Evolutionary conservation across 352 stramenopile genomes (phyloP), one percentile per base, ranked within the genome.

Genomic region (Globisporangium spiculum): DNA sequence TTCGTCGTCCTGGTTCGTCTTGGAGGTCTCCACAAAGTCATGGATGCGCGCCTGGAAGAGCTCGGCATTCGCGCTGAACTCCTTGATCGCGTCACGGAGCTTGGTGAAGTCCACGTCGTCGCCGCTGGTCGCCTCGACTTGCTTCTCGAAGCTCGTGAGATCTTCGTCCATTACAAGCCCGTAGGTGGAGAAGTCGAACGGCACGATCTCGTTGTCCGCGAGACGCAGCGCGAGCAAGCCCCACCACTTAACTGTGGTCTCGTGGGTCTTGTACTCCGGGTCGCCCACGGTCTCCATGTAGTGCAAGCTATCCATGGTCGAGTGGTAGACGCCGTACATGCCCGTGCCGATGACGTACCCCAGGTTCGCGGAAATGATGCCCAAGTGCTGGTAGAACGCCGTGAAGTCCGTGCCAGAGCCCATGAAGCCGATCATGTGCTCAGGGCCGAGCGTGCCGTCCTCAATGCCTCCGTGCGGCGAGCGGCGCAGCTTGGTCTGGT

Each of bases 301-400:
- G 55, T 46, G 70, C 61, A 95, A 81, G 36, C 79, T 93, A 67
- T 97, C 89, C 79, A 96, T 97, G 26, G 83, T 79, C 62, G 77
- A 92, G 70, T 97, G 91, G 68, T 97, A 97, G 26, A 82, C 76
- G 30, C 88, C 89, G 66, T 94, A 93, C n/a, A 63, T 70, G 2
- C 61, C 53, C 27, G 24, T 67, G 18, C 48, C 68, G 27, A 84
- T 44, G 4, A 41, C 59, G 54, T 91, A 94, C 10, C 68, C 75
- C 52, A 96, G 75, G 64, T 93, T 88, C 20, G 92, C 76, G 12
- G 78, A 90, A 20, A 90, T 76, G 53, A 96, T 85, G 27, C 89
- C 89, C 34, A 96, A 69, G 69, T 93, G 83, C 65, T 94, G 83
- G 56, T 92, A 78, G 68, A 96, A 96, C 2, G 76, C 76, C 14